A percentile compares a stretch with the other conserved stretches of the same genome.
phyloP scores from a whole-genome alignment of 2,329 filamentous ascomycete genomes.

The Zasmidium cellare region DNA sequence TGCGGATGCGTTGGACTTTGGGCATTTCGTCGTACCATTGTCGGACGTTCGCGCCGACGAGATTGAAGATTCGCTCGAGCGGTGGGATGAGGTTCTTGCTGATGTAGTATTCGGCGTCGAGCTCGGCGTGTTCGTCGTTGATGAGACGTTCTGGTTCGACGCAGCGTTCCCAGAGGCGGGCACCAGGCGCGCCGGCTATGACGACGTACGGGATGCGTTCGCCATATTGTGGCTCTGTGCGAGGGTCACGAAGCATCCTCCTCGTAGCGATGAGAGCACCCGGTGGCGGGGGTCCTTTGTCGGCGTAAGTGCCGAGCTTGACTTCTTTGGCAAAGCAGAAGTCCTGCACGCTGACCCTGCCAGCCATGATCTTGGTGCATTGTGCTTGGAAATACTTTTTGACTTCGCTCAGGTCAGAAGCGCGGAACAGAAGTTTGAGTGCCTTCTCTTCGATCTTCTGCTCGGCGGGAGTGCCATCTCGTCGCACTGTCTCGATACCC shows the following conservation, averaged over 20 bases:
- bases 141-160: conserved; percentile 84
- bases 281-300: conserved; percentile 75
- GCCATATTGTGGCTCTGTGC: conserved; percentile 89
- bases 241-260: conserved; percentile 81
- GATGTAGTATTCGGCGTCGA: conserved; percentile 97
- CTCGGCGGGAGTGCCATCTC: conserved; percentile 91
- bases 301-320: conserved; percentile 82
- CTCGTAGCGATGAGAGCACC: conserved; percentile 86
- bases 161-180: conserved; percentile 83
- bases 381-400: conserved; percentile 89
- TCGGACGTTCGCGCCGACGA: conserved; percentile 87
- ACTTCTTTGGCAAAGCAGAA: conserved; percentile 96
- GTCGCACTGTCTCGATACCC: conserved; percentile 93
- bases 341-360: conserved; percentile 85
- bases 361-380: conserved; percentile 89
- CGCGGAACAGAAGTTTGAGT: conserved; percentile 84
- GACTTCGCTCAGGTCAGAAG: conserved; percentile 81
- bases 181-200: conserved; percentile 80
- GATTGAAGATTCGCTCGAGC: conserved; percentile 92
- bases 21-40: conserved; percentile 98
- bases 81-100: conserved; percentile 93
- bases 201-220: conserved; percentile 96
- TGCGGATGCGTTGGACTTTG: conserved; percentile 75
- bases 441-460: conserved; percentile 96
- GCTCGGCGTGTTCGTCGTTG: conserved; percentile 70